phyloP scores from a whole-genome alignment of 1,284 basidiomycete species.

The Athelia sp. region DNA sequence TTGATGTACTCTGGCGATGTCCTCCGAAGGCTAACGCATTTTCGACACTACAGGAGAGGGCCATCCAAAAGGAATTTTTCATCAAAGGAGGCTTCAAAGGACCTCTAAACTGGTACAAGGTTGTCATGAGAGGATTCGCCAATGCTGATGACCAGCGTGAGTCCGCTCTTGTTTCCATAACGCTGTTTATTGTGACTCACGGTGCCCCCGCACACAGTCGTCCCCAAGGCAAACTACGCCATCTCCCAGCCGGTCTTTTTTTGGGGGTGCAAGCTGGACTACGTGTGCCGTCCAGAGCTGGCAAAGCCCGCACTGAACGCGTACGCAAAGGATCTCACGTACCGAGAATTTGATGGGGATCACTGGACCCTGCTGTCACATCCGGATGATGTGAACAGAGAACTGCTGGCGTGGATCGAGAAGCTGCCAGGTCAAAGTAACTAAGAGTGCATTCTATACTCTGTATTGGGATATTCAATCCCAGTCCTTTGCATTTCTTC shows the following conservation, averaged over 20 bases:
- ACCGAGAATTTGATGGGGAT: constrained; percentile 18
- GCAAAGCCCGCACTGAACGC: constrained; percentile 4
- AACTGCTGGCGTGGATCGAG: constrained; percentile 33
- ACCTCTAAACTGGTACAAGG: constrained; percentile 20
- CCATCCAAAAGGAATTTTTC: neutral
- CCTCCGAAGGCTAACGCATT: too few relatives aligned
- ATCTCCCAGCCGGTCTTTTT: constrained; percentile 19
- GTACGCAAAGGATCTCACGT: constrained; percentile 14
- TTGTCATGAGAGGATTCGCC: constrained; percentile 6
- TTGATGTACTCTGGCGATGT: too few relatives aligned
- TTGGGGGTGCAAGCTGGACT: constrained; percentile 17
- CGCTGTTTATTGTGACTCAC: neutral
- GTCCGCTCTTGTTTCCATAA: neutral
- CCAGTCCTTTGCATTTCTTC: too few relatives aligned
- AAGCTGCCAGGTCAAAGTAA: too few relatives aligned
- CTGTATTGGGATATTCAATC: too few relatives aligned
- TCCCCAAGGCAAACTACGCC: constrained; percentile 8
- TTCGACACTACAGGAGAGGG: constrained; percentile 2
- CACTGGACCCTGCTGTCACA: constrained; percentile 24
- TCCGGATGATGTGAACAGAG: constrained; percentile 24
- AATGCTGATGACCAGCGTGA: constrained; percentile 13
- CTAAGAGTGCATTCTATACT: too few relatives aligned
- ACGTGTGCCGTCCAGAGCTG: constrained; percentile 12
- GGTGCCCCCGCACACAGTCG: constrained; percentile 6
- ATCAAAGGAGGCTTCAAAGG: constrained; percentile 15